phyloP scores from a whole-genome alignment of 2,329 filamentous ascomycete genomes.

The Exophiala bonariae region DNA sequence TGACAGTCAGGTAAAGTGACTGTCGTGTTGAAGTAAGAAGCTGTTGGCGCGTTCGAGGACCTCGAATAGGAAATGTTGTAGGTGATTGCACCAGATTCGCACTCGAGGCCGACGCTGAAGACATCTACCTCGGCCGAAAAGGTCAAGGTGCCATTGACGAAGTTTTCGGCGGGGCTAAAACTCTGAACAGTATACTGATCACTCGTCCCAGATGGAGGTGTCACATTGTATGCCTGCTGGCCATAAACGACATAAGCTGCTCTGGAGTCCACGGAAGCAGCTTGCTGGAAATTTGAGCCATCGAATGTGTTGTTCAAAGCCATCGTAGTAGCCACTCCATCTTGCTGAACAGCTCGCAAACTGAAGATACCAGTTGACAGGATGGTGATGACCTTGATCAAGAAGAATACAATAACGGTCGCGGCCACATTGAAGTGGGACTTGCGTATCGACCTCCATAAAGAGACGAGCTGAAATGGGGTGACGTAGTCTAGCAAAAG shows the following conservation, averaged over 20 bases:
- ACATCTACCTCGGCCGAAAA: conserved; percentile 20
- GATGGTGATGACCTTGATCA: conserved; percentile 21
- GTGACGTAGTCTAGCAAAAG: conserved; percentile 23
- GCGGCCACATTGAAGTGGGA: conserved; percentile 16
- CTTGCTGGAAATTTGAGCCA: conserved; percentile 13
- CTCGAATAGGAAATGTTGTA: conserved; percentile 6
- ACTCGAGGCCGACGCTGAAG: conserved; percentile 17
- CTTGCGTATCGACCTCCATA: conserved; percentile 17
- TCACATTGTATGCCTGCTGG: conserved; percentile 15
- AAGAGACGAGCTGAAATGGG: conserved; percentile 16
- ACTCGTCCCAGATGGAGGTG: conserved; percentile 16
- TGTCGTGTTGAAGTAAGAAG: conserved; percentile 18
- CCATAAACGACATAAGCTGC: conserved; percentile 18
- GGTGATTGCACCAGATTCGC: conserved; percentile 13
- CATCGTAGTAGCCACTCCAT: conserved; percentile 12
- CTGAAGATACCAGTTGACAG: conserved; percentile 21
- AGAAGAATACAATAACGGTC: conserved; percentile 18
- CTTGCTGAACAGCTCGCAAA: conserved; percentile 8
- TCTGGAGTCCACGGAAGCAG: conserved; percentile 15
- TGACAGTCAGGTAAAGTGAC: conserved; percentile 17
- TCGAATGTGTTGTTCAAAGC: conserved; percentile 18
- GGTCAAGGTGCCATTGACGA: conserved; percentile 17
- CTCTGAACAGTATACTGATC: conserved; percentile 14
- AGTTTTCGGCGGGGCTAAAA: conserved; percentile 9
- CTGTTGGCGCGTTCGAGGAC: conserved; percentile 2